Conservation (phyloP, 2,329 filamentous ascomycete species). For the Paraconiothyrium sp. region DNA sequence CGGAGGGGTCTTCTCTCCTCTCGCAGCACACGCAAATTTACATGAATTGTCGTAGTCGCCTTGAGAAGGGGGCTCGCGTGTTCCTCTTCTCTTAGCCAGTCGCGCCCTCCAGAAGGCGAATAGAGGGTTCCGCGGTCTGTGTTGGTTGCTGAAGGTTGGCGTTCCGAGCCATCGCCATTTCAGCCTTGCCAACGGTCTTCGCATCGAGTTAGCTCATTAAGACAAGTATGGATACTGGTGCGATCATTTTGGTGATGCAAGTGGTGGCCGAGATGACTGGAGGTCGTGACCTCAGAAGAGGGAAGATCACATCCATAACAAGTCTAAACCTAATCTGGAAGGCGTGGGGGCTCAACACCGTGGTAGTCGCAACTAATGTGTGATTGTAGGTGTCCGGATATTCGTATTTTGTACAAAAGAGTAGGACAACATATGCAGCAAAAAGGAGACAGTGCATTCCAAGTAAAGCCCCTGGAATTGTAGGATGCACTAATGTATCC, state of each 20-base stretch:
- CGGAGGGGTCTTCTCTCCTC: too few species aligned
- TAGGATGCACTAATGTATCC: too few species aligned
- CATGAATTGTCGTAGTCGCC: too few species aligned
- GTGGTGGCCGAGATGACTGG: neutral
- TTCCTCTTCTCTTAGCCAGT: neutral
- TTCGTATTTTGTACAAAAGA: neutral
- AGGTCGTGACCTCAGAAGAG: neutral
- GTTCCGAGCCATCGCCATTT: constrained; percentile 5
- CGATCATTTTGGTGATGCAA: neutral
- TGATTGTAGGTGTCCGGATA: neutral
- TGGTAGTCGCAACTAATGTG: neutral
- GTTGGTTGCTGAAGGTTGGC: neutral
- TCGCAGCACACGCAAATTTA: too few species aligned
- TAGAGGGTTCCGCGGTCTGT: neutral
- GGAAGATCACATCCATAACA: neutral
- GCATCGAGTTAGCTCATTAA: neutral
- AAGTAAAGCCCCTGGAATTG: too few species aligned
- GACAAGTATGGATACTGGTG: too few species aligned
- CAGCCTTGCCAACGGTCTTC: neutral
- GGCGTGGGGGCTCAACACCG: neutral
- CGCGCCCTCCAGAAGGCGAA: constrained; percentile 4
- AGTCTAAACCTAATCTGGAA: neutral
- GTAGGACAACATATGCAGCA: too few species aligned
- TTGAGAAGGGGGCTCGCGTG: neutral
- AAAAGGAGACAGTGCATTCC: too few species aligned